These are phyloP conservation scores for Populus ilicifolia DNA, from an alignment of 345 rosid genomes.

Conservation along the genomic window DNA sequence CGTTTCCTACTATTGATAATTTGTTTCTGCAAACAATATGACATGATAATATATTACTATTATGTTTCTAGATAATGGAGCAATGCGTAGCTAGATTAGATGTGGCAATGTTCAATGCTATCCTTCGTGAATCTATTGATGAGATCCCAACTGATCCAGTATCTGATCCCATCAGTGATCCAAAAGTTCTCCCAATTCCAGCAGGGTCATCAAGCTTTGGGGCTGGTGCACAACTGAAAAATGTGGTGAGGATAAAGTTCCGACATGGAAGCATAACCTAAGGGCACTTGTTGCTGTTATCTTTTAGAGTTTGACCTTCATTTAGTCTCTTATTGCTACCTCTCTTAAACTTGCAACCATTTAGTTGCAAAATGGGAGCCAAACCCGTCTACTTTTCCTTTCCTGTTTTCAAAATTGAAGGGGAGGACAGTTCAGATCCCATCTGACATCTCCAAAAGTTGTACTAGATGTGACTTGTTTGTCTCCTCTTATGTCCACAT, in stretches of 20 bases:
- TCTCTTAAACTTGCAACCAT: too few species aligned
- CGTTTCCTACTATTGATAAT: not conserved
- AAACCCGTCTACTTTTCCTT: too few species aligned
- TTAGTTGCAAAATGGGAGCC: too few species aligned
- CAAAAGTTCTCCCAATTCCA: constrained; percentile 80
- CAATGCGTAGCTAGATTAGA: constrained; percentile 90
- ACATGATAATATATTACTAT: not conserved
- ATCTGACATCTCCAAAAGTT: too few species aligned
- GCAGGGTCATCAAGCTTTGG: constrained; percentile 77
- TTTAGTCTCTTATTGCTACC: too few species aligned
- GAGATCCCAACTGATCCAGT: constrained; percentile 91
- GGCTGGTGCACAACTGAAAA: constrained; percentile 87
- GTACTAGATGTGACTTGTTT: too few species aligned
- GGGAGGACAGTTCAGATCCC: too few species aligned
- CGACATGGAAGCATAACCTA: not conserved
- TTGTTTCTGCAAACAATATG: not conserved
- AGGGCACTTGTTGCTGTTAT: not conserved
- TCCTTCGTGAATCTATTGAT: constrained; percentile 83
- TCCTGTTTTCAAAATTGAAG: too few species aligned
- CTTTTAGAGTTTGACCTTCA: too few species aligned
- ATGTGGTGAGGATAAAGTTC: constrained; percentile 48
- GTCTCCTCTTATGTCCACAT: too few species aligned
- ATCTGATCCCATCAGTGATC: constrained; percentile 80
- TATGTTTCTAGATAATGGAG: constrained; percentile 71
- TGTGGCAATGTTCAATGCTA: constrained; percentile 96